A percentile compares a stretch with the other conserved stretches of the same genome.
phyloP scores from a whole-genome alignment of 1,139 yeast species.

The Candida glucosophila region DNA sequence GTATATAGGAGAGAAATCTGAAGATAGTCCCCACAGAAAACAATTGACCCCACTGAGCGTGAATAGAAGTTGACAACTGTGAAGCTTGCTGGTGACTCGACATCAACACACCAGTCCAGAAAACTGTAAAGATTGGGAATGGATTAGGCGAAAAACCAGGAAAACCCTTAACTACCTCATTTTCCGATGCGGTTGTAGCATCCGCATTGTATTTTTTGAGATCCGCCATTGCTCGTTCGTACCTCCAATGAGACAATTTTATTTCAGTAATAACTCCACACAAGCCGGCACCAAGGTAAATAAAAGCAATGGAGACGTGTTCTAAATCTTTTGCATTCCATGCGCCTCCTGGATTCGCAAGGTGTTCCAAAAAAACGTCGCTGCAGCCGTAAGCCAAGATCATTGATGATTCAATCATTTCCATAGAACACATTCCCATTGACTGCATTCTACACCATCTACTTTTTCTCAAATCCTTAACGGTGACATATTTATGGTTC shows the following conservation, averaged over 20 bases:
- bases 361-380: slow-evolving; percentile 82
- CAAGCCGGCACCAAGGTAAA: slow-evolving; percentile 85
- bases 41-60: slow-evolving; percentile 86
- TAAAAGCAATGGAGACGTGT: slow-evolving; percentile 91
- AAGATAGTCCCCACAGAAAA: slow-evolving; percentile 71
- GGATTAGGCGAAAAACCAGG: slow-evolving; percentile 86
- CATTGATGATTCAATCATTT: slow-evolving; percentile 68
- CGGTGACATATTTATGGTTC: slow-evolving; percentile 50
- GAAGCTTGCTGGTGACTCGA: slow-evolving; percentile 89
- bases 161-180: slow-evolving; percentile 30
- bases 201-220: slow-evolving; percentile 8
- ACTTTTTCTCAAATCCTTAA: slow-evolving; percentile 7
- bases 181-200: slow-evolving; percentile 1
- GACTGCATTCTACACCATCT: slow-evolving; percentile 34
- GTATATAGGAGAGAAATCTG: slow-evolving; percentile 59
- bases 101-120: slow-evolving; percentile 97
- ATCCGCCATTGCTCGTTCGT: slow-evolving; percentile 23
- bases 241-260: slow-evolving; percentile 42
- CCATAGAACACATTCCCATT: slow-evolving; percentile 65
- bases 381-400: slow-evolving; percentile 85
- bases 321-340: slow-evolving; percentile 94
- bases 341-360: slow-evolving; percentile 60
- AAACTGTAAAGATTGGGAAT: slow-evolving; percentile 84
- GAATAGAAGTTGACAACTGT: slow-evolving; percentile 65
- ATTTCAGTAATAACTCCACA: slow-evolving; percentile 81